A percentile compares a stretch with the other conserved stretches of the same genome.
Conservation (phyloP, 495 filamentous ascomycete species). For the Glarea lozoyensis region DNA sequence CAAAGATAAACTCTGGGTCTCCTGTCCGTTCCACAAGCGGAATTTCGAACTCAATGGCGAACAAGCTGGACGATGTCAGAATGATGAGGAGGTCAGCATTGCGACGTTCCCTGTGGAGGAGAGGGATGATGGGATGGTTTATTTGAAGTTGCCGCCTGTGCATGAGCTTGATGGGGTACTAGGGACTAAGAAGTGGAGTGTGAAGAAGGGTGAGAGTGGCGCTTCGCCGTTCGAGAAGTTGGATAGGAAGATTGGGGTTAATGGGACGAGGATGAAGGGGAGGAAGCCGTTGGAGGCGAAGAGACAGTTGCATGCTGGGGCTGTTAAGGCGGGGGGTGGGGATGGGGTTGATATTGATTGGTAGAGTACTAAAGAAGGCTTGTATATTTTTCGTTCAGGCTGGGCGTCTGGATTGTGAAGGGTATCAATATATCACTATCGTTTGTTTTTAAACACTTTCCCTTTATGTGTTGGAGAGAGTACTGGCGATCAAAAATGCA, state of each 20-base stretch:
- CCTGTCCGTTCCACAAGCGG: constrained; percentile 87
- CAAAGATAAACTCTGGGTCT: constrained; percentile 65
- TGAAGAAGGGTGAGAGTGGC: constrained; percentile 49
- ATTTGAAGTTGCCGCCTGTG: constrained; percentile 75
- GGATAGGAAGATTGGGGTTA: constrained; percentile 46
- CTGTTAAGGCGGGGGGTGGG: constrained; percentile 40
- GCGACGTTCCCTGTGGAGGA: constrained; percentile 81
- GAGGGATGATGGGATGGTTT: constrained; percentile 69
- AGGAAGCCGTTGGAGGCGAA: constrained; percentile 29
- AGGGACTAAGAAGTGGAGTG: constrained; percentile 76
- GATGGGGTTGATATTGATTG: constrained; percentile 68
- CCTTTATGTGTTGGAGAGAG: too few species aligned
- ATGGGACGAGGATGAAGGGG: constrained; percentile 28
- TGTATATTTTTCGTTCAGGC: too few species aligned
- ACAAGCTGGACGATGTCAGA: constrained; percentile 63
- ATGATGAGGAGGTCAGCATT: constrained; percentile 69
- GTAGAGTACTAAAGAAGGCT: constrained; percentile 38
- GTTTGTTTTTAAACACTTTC: too few species aligned
- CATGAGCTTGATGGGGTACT: constrained; percentile 78
- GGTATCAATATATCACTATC: too few species aligned
- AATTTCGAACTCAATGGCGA: constrained; percentile 73
- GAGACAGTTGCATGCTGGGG: constrained; percentile 29
- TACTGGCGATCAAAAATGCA: too few species aligned
- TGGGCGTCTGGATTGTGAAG: too few species aligned
- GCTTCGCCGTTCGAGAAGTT: constrained; percentile 56